Evolutionary conservation across 768 basidiomycete species (phyloP).

Genomic region (Punctularia strigosozonata): DNA sequence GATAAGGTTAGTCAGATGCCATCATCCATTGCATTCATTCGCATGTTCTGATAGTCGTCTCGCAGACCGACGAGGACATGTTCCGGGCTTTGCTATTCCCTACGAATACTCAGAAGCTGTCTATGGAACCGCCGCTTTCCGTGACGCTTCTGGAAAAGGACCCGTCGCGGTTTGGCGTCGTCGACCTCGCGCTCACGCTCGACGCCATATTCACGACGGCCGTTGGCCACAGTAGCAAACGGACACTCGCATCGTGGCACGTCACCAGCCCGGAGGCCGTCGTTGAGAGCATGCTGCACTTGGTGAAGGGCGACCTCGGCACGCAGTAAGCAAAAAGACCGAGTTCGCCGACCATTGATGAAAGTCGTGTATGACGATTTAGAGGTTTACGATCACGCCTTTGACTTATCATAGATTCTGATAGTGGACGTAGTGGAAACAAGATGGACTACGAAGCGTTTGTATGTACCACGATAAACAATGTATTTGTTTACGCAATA

Average conservation of each 20-base stretch:
- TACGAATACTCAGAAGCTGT: slow-evolving; percentile 13
- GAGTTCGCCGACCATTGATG: background rate
- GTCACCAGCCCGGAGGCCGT: slow-evolving; percentile 83
- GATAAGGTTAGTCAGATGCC: slow-evolving; percentile 86
- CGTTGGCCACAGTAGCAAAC: slow-evolving; percentile 84
- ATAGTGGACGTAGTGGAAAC: too few species aligned
- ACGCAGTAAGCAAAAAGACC: too few species aligned
- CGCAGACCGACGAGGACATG: slow-evolving; percentile 98
- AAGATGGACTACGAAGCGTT: too few species aligned
- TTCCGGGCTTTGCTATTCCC: slow-evolving; percentile 78
- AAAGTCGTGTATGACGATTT: background rate
- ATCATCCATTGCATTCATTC: background rate
- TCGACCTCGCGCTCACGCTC: slow-evolving; percentile 51
- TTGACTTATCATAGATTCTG: too few species aligned
- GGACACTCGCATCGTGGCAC: slow-evolving; percentile 88
- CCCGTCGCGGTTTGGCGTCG: slow-evolving; percentile 23
- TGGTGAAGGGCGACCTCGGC: slow-evolving; percentile 36
- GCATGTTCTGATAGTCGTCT: background rate
- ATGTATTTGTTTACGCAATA: too few species aligned
- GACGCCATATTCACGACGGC: slow-evolving; percentile 84
- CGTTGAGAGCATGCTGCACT: slow-evolving; percentile 62
- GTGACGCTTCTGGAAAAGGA: slow-evolving; percentile 24
- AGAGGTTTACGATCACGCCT: too few species aligned
- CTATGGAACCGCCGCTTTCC: slow-evolving; percentile 45
- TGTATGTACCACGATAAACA: too few species aligned